Conservation (phyloP, 2,329 filamentous ascomycete species). For the Ceratocystis ficicola region DNA sequence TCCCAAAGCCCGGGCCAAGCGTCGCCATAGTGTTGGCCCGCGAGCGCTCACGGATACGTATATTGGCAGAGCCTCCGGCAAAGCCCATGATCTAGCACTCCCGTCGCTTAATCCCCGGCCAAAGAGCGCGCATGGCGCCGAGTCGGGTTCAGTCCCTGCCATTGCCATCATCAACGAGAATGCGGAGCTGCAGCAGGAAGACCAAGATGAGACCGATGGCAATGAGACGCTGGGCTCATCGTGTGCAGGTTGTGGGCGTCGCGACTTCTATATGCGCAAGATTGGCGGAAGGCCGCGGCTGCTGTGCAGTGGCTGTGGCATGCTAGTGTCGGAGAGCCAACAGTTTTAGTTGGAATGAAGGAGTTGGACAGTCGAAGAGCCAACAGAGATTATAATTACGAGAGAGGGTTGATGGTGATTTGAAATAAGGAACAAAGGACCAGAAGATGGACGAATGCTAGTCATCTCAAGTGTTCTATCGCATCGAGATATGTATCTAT, state of each 20-base stretch:
- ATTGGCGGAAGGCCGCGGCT: conserved; percentile 9
- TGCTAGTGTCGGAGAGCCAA: conserved; percentile 2
- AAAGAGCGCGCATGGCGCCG: neutral
- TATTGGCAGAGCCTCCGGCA: neutral
- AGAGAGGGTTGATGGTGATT: too few relatives aligned
- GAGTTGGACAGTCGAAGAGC: neutral
- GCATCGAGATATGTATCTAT: neutral
- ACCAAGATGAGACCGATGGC: neutral
- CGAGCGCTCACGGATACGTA: neutral
- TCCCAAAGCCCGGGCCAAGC: neutral
- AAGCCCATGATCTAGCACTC: neutral
- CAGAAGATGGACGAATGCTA: too few relatives aligned
- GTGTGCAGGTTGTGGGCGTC: conserved; percentile 16
- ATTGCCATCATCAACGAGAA: neutral
- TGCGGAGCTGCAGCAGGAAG: neutral
- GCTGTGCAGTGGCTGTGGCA: conserved; percentile 13
- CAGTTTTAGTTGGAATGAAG: neutral
- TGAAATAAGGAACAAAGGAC: too few relatives aligned
- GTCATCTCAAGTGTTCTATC: neutral
- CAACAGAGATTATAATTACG: too few relatives aligned
- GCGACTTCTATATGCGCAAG: conserved; percentile 13
- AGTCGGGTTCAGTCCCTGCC: neutral
- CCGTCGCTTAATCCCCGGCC: neutral
- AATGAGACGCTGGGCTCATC: conserved; percentile 1
- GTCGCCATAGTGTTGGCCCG: conserved; percentile 5